phyloP scores from a whole-genome alignment of 805 yeast genomes.

The Yueomyces sp. region DNA sequence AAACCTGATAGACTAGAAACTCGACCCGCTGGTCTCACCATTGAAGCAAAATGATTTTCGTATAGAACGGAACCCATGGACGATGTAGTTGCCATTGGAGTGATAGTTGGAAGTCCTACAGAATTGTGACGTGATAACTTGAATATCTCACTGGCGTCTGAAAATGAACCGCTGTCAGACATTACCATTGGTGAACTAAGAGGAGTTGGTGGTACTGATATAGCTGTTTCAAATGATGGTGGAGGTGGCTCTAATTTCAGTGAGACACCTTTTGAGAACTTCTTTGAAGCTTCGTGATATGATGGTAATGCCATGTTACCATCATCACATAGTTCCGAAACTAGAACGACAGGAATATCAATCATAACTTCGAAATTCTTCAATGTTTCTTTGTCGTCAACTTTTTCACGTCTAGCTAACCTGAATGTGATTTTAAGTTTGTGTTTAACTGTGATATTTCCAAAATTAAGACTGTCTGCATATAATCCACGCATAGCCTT shows the following conservation, averaged over 20 bases:
- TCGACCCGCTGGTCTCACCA: too few species aligned
- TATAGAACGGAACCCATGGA: too few species aligned
- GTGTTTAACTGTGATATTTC: slow-evolving; percentile 50
- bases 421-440: slow-evolving; percentile 58
- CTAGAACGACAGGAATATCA: slow-evolving; percentile 54
- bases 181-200: slow-evolving; percentile 12
- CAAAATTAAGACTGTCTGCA: slow-evolving; percentile 47
- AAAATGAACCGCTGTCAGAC: not conserved
- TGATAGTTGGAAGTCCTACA: not conserved
- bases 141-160: slow-evolving; percentile 4
- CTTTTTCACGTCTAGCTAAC: slow-evolving; percentile 49
- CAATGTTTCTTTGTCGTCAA: slow-evolving; percentile 30
- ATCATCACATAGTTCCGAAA: slow-evolving; percentile 29
- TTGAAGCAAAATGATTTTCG: too few species aligned
- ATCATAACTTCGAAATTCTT: slow-evolving; percentile 73
- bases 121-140: not conserved
- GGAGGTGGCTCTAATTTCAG: slow-evolving; percentile 22
- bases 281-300: slow-evolving; percentile 6
- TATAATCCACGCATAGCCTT: slow-evolving; percentile 28
- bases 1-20: too few species aligned
- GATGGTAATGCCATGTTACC: slow-evolving; percentile 28
- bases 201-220: slow-evolving; percentile 33
- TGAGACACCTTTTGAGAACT: not conserved
- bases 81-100: too few species aligned
- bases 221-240: slow-evolving; percentile 57